These are phyloP conservation scores for Prunus campanulata DNA, from an alignment of 306 rosid species.

Conservation along the genomic window DNA sequence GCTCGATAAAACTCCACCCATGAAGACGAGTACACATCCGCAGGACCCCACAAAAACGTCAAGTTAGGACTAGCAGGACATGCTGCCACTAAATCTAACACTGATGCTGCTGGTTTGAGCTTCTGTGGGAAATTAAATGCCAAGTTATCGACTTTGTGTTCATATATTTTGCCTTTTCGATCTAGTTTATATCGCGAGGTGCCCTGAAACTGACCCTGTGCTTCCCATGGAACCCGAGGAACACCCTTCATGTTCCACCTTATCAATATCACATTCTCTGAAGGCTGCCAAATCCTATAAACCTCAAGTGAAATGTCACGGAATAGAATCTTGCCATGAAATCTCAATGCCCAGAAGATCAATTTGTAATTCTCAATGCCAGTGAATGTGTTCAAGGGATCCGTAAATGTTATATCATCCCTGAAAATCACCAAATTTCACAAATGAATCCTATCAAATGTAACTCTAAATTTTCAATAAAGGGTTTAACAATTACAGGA, in stretches of 20 bases:
- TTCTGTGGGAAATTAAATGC: conserved; percentile 79
- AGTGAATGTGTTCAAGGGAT: conserved; percentile 77
- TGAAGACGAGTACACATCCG: conserved; percentile 57
- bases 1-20: conserved; percentile 77
- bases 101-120: conserved; percentile 65
- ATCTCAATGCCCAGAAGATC: conserved; percentile 92
- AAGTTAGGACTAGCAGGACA: conserved; percentile 90
- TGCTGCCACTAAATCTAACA: conserved; percentile 79
- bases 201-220: conserved; percentile 91
- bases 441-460: neutral
- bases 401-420: conserved; percentile 80
- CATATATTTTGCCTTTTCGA: conserved; percentile 80
- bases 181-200: conserved; percentile 84
- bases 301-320: conserved; percentile 81
- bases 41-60: conserved; percentile 71
- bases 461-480: neutral
- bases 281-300: conserved; percentile 88
- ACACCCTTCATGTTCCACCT: conserved; percentile 90
- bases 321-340: conserved; percentile 78
- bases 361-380: conserved; percentile 87
- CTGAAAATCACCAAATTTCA: conserved; percentile 46
- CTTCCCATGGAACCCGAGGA: conserved; percentile 95
- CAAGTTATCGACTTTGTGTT: conserved; percentile 87
- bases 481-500: neutral
- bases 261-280: conserved; percentile 78